phyloP scores from a whole-genome alignment of 352 stramenopile species.

The Phytophthora multivora region DNA sequence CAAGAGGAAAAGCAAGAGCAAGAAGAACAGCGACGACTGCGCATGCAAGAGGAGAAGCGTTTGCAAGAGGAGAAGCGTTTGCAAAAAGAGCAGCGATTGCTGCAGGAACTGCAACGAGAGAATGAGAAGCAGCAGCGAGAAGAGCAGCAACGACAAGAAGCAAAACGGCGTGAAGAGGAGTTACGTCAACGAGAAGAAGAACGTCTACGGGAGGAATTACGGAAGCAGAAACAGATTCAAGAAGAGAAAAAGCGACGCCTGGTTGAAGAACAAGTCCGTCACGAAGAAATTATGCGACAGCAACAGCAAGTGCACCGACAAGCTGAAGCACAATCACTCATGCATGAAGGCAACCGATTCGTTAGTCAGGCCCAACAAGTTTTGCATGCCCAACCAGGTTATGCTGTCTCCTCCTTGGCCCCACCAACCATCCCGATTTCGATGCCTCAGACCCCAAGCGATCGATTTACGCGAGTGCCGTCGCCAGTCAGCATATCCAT shows the following conservation, averaged over 20 bases:
- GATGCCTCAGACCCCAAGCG: conserved; percentile 10
- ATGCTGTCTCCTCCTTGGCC: conserved; percentile 13
- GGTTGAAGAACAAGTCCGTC: conserved; percentile 21
- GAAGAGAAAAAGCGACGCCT: conserved; percentile 24
- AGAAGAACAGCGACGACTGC: background rate
- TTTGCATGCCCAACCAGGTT: conserved; percentile 20
- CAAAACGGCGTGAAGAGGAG: too few species aligned
- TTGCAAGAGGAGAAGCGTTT: conserved; percentile 1
- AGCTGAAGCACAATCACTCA: conserved; percentile 12
- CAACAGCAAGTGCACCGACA: conserved; percentile 14
- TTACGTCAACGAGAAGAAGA: too few species aligned
- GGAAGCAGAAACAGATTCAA: conserved; percentile 1
- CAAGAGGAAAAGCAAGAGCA: conserved; percentile 8
- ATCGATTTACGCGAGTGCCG: conserved; percentile 12
- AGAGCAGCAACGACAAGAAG: background rate
- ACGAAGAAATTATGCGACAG: conserved; percentile 21
- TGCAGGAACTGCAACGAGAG: background rate
- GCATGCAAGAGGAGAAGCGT: conserved; percentile 1
- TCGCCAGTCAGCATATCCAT: conserved; percentile 21
- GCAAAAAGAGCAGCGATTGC: background rate
- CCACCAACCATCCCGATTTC: conserved; percentile 15
- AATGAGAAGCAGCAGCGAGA: conserved; percentile 3
- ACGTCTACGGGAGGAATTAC: too few species aligned
- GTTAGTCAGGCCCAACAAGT: conserved; percentile 33
- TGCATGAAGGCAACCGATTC: conserved; percentile 14